Evolutionary conservation across 306 rosid genomes (phyloP), one percentile per base, ranked within the genome.

Genomic region (Abrus pulchellus): DNA sequence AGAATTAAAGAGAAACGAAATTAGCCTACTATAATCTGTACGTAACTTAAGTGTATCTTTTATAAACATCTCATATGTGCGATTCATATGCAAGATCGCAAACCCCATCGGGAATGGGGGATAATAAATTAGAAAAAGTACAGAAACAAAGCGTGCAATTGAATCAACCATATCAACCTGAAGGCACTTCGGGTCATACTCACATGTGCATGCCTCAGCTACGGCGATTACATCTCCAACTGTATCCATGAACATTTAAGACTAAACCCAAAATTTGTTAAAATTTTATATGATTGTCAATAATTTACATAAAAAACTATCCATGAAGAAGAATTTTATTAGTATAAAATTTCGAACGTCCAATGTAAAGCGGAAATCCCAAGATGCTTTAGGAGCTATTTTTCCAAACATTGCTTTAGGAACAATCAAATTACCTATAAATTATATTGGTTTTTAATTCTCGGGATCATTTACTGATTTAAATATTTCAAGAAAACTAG

Each of bases 321-420:
- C 13, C 1, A 55, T 34, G 1, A 60, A 64, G 47, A 73, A 67
- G 30, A 81, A 34, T 77, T 76, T 79, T 55, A 43, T 70, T 76
- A 79, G 60, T 81, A 79, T 81, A 36, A 73, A 77, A 80, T 50
- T 84, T 73, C n/a, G 55, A 83, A 89, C 86, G 89, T 85, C 95
- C 95, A 89, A 87, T 88, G 85, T 86, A 86, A 57, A 40, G 85
- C 62, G 90, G 83, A 82, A 85, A 85, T 93, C 94, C 92, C 94
- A 80, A 90, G 94, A 89, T 86, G 84, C 83, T 82, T 83, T 68
- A 75, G 82, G 78, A 83, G 83, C 87, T 88, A 83, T 83, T 88
- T 89, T 90, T 87, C 93, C 88, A 5, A 76, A 11, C 79, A 72
- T 93, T 89, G 93, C 97, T 89, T 93, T 36, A 47, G 36, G 47